phyloP scores from a whole-genome alignment of 768 basidiomycete genomes.

The Russula ochroleuca region DNA sequence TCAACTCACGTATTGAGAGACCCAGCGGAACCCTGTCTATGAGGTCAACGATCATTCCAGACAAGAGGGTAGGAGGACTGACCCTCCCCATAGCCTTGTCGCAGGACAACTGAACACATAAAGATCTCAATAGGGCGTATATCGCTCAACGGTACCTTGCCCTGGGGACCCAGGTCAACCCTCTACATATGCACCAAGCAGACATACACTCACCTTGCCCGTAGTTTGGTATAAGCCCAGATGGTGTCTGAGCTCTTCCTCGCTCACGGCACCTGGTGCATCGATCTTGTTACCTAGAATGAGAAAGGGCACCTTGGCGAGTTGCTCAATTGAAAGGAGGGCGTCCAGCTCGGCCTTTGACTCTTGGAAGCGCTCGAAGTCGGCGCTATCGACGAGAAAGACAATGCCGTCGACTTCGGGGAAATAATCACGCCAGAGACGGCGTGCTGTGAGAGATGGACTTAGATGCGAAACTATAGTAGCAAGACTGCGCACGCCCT shows the following conservation, averaged over 20 bases:
- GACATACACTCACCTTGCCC: constrained; percentile 70
- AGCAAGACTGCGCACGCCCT: constrained; percentile 26
- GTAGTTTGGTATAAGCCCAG: constrained; percentile 98
- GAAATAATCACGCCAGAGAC: constrained; percentile 99
- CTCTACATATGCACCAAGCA: not conserved
- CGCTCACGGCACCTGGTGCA: constrained; percentile 93
- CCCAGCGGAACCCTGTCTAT: constrained; percentile 81
- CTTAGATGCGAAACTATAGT: not conserved
- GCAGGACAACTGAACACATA: constrained; percentile 99
- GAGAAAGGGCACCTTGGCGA: constrained; percentile 95
- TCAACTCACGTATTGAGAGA: constrained; percentile 83
- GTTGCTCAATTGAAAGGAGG: constrained; percentile 91
- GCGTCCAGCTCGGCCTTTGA: constrained; percentile 97
- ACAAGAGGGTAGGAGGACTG: constrained; percentile 12
- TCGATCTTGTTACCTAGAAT: constrained; percentile 99
- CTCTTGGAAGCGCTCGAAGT: constrained; percentile 94
- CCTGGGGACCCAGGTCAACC: constrained; percentile 44
- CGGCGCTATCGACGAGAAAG: constrained; percentile 96
- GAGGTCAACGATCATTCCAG: not conserved
- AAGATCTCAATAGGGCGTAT: constrained; percentile 98
- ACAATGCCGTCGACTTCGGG: constrained; percentile 98
- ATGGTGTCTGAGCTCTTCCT: constrained; percentile 94
- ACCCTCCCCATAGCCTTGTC: constrained; percentile 98
- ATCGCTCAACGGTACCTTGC: constrained; percentile 93
- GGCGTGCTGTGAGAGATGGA: constrained; percentile 57